Percentiles rank a stretch among this genome's conserved stretches.
phyloP scores from a whole-genome alignment of 176 grass and related monocot genomes.

The Ananas comosus region DNA sequence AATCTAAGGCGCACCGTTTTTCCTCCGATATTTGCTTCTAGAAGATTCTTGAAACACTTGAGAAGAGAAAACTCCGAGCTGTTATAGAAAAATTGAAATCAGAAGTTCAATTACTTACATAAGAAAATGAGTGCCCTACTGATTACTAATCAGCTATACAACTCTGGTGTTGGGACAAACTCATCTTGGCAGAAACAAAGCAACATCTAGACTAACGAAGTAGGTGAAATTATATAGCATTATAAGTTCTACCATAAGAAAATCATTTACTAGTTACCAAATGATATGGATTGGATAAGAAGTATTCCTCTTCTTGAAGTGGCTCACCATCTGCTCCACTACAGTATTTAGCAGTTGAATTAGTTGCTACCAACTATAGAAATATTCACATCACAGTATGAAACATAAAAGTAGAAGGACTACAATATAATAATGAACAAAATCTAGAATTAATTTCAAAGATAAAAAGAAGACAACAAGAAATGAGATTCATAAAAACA shows the following conservation, averaged over 20 bases:
- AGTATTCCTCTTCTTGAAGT: slow-evolving; percentile 95
- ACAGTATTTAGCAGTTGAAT: slow-evolving; percentile 18
- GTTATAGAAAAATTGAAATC: slow-evolving; percentile 11
- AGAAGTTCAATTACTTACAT: too few relatives aligned
- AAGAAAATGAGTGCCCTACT: too few relatives aligned
- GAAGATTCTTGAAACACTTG: slow-evolving; percentile 92
- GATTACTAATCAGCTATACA: too few relatives aligned
- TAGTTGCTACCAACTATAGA: slow-evolving; percentile 11
- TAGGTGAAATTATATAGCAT: neutral
- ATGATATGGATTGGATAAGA: slow-evolving; percentile 95
- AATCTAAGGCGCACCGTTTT: slow-evolving; percentile 53
- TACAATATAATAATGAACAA: neutral
- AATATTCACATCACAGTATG: neutral
- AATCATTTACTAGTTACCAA: slow-evolving; percentile 50
- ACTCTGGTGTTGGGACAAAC: neutral
- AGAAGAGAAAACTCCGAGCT: slow-evolving; percentile 88
- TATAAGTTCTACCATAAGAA: slow-evolving; percentile 9
- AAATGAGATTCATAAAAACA: neutral
- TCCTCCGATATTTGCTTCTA: slow-evolving; percentile 58
- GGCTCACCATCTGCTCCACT: slow-evolving; percentile 61
- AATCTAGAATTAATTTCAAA: neutral
- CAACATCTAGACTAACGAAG: neutral
- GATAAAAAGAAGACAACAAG: neutral
- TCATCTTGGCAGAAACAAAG: neutral
- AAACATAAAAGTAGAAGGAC: neutral